Percentiles rank a stretch among this genome's conserved stretches.
Conservation (phyloP, 306 rosid species). For the Corylus americana region DNA sequence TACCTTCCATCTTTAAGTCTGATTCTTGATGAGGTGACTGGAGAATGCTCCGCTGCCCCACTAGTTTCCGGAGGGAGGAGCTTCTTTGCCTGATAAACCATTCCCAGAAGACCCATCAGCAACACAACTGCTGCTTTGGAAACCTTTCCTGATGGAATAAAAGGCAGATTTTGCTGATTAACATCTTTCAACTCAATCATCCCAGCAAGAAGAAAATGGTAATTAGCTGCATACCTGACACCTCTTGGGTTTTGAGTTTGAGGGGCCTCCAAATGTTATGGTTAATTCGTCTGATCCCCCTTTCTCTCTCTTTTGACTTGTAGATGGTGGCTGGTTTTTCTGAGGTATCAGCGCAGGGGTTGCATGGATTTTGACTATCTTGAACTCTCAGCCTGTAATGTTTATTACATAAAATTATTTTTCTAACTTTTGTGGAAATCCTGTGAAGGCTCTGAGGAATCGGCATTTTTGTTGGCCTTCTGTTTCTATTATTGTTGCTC, state of each 20-base stretch:
- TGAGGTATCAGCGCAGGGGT: background rate
- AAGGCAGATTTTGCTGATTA: background rate
- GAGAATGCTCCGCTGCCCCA: slow-evolving; percentile 19
- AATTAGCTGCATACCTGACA: slow-evolving; percentile 17
- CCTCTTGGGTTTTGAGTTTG: background rate
- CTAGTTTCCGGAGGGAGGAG: slow-evolving; percentile 30
- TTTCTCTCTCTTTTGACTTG: slow-evolving; percentile 25
- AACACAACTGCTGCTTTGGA: slow-evolving; percentile 50
- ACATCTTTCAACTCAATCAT: background rate
- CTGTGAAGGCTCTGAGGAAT: slow-evolving; percentile 37
- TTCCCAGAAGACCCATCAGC: slow-evolving; percentile 72
- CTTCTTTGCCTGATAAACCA: slow-evolving; percentile 60
- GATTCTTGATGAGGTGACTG: slow-evolving; percentile 38
- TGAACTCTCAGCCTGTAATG: background rate
- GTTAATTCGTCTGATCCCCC: no score
- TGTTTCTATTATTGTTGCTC: no score
- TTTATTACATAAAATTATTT: slow-evolving; percentile 3
- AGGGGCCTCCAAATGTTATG: background rate
- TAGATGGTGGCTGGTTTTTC: slow-evolving; percentile 12
- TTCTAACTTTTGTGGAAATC: slow-evolving; percentile 25
- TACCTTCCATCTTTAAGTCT: slow-evolving; percentile 53
- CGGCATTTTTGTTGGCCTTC: slow-evolving; percentile 31
- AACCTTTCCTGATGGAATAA: slow-evolving; percentile 39
- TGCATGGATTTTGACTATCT: slow-evolving; percentile 8
- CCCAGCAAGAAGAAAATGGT: background rate